Evolutionary conservation across 768 basidiomycete genomes (phyloP).

Genomic region (Amylocystis lapponica): DNA sequence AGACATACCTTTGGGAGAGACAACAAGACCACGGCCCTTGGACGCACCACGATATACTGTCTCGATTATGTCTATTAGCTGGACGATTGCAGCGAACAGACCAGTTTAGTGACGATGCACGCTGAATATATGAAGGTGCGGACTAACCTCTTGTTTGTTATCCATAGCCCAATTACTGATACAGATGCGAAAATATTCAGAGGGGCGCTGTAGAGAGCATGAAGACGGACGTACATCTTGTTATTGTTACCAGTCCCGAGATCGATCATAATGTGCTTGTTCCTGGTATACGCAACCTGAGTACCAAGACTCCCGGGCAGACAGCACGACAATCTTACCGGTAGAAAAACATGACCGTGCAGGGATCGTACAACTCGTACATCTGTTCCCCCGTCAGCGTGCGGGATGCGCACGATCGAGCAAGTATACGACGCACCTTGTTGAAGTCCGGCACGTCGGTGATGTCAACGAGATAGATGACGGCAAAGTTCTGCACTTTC

Average conservation of each 20-base stretch:
- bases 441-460: conserved; percentile 98
- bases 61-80: conserved; percentile 97
- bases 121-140: neutral
- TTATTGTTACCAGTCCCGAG: conserved; percentile 99
- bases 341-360: conserved; percentile 98
- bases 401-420: neutral
- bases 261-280: conserved; percentile 99
- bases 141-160: conserved; percentile 89
- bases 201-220: too few relatives aligned
- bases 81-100: too few relatives aligned
- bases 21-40: conserved; percentile 96
- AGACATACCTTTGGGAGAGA: conserved; percentile 83
- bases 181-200: neutral
- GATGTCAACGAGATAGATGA: conserved; percentile 93
- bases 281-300: conserved; percentile 42
- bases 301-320: neutral
- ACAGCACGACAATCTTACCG: conserved; percentile 42
- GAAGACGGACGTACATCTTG: conserved; percentile 71
- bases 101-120: too few relatives aligned
- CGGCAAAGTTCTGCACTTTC: conserved; percentile 97
- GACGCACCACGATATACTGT: conserved; percentile 98
- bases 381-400: conserved; percentile 41
- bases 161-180: conserved; percentile 97
- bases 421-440: conserved; percentile 52
- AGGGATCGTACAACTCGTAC: conserved; percentile 98